A percentile compares a stretch with the other conserved stretches of the same genome.
phyloP scores from a whole-genome alignment of 2,329 filamentous ascomycete species.

The Botrytis hyacinthi region DNA sequence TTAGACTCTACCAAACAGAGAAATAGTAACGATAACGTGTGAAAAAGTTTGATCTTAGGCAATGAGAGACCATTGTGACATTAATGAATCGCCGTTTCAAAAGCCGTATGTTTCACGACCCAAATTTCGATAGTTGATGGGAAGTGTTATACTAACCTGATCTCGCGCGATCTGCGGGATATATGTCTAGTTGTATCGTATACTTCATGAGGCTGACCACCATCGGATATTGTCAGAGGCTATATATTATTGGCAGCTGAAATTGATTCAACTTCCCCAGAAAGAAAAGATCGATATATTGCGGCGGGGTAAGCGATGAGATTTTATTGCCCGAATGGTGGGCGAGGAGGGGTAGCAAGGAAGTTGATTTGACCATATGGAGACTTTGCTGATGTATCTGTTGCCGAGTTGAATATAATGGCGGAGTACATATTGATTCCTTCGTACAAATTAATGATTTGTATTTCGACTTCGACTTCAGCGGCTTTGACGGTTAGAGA shows the following conservation, averaged over 20 bases:
- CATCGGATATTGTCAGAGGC: not conserved
- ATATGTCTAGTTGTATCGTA: not conserved
- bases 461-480: not conserved
- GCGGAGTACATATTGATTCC: not conserved
- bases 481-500: not conserved
- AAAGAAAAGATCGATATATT: not conserved
- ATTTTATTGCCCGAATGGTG: not conserved
- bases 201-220: not conserved
- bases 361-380: not conserved
- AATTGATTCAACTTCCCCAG: not conserved
- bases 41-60: not conserved
- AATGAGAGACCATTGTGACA: not conserved
- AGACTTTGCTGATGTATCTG: not conserved
- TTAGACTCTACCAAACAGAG: not conserved
- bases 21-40: not conserved
- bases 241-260: slow-evolving; percentile 13
- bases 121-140: not conserved
- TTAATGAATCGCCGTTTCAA: not conserved
- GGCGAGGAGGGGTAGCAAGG: slow-evolving; percentile 10
- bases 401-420: not conserved
- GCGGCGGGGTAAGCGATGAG: not conserved
- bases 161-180: not conserved
- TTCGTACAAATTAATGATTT: not conserved
- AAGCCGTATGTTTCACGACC: slow-evolving; percentile 6
- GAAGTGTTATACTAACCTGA: not conserved